phyloP scores from a whole-genome alignment of 2,329 filamentous ascomycete species.

The Diaporthe sp. region DNA sequence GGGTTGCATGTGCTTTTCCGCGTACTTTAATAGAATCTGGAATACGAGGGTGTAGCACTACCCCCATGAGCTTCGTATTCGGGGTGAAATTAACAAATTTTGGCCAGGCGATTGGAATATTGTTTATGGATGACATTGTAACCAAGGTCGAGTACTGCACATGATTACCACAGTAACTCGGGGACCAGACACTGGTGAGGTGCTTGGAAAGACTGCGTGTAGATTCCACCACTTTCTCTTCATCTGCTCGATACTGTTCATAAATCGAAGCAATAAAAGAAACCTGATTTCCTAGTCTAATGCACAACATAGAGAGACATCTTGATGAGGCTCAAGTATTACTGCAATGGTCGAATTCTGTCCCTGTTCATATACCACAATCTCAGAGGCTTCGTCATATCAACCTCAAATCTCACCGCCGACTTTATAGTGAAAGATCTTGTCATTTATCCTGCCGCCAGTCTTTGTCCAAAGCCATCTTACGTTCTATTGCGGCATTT shows the following conservation, averaged over 20 bases:
- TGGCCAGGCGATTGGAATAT: not conserved
- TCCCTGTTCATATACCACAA: no score
- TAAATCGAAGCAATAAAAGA: not conserved
- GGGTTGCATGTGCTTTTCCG: not conserved
- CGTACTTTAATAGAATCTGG: not conserved
- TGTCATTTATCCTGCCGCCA: slow-evolving; percentile 42
- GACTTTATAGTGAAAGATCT: slow-evolving; percentile 43
- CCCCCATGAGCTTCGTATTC: not conserved
- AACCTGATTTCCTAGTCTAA: not conserved
- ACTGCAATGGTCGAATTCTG: not conserved
- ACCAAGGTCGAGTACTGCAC: not conserved
- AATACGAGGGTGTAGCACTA: not conserved
- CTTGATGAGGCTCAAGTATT: not conserved
- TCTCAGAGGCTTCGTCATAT: not conserved
- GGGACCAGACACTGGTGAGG: not conserved
- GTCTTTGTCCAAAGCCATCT: slow-evolving; percentile 45
- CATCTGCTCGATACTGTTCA: not conserved
- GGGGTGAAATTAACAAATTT: no score
- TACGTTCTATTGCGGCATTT: slow-evolving; percentile 32
- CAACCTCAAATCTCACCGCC: slow-evolving; percentile 43
- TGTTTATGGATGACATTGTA: not conserved
- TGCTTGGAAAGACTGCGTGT: not conserved
- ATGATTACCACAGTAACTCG: not conserved
- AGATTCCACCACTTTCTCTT: no score
- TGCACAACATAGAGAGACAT: not conserved